A percentile compares a stretch with the other conserved stretches of the same genome.
phyloP scores from a whole-genome alignment of 305 asterid species.

The Fraxinus floribunda region DNA sequence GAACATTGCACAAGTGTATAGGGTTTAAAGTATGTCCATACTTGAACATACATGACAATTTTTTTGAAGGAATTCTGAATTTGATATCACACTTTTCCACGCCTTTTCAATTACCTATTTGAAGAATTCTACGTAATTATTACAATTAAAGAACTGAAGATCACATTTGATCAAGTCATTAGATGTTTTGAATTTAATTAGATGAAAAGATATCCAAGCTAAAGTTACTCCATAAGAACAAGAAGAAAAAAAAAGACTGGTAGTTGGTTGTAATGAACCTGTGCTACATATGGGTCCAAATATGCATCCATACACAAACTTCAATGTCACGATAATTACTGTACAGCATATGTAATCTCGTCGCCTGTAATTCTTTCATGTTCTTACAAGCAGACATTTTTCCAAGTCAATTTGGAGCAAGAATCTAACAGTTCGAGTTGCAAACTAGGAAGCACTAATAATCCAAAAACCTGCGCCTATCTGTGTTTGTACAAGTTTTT shows the following conservation, averaged over 20 bases:
- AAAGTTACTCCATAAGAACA: background rate
- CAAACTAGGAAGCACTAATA: background rate
- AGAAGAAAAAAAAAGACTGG: background rate
- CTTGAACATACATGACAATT: background rate
- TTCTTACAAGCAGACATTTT: background rate
- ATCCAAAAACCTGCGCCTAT: background rate
- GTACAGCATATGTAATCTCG: background rate
- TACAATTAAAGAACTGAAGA: background rate
- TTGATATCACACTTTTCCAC: background rate
- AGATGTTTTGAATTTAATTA: background rate
- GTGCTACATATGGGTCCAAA: background rate
- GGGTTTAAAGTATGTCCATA: background rate
- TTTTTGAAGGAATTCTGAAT: background rate
- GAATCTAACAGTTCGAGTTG: background rate
- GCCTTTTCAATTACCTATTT: background rate
- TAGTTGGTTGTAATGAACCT: background rate
- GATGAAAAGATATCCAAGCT: background rate
- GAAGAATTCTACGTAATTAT: background rate
- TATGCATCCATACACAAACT: background rate
- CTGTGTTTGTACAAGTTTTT: background rate
- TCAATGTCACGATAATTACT: background rate
- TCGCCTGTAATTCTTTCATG: background rate
- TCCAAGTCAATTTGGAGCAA: background rate
- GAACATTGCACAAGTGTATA: background rate
- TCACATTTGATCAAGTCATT: background rate